A percentile compares a stretch with the other conserved stretches of the same genome.
Evolutionary conservation across 176 grass and related monocot species (phyloP).

Genomic region (Ananas comosus): DNA sequence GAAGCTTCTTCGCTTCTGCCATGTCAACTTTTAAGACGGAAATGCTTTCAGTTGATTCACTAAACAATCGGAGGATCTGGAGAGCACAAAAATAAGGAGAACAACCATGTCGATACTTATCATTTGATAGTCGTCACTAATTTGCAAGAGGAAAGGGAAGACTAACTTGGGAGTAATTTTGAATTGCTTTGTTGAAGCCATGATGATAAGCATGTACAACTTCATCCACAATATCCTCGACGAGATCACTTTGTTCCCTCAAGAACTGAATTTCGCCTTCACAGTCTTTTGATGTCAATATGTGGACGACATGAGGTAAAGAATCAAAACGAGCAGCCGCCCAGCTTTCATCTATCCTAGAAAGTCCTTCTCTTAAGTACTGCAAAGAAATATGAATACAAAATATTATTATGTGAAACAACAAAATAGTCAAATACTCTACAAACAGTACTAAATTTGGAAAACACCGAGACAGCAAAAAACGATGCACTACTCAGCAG

Average conservation of each 20-base stretch:
- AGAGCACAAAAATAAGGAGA: not conserved
- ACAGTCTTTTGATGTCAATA: constrained; percentile 76
- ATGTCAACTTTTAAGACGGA: constrained; percentile 80
- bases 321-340: constrained; percentile 85
- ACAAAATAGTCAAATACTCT: not conserved
- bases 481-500: not conserved
- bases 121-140: not conserved
- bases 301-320: constrained; percentile 91
- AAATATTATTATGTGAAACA: not conserved
- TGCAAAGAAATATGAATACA: constrained; percentile 18
- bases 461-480: not conserved
- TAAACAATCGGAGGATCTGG: constrained; percentile 86
- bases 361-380: constrained; percentile 83
- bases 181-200: constrained; percentile 96
- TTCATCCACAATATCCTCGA: constrained; percentile 90
- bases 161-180: constrained; percentile 85
- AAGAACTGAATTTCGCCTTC: constrained; percentile 96
- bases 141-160: not conserved
- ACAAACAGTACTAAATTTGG: not conserved
- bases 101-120: constrained; percentile 6
- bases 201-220: constrained; percentile 96
- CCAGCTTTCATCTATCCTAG: constrained; percentile 84
- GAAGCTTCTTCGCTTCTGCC: constrained; percentile 72
- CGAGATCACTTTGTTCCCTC: constrained; percentile 85
- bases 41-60: constrained; percentile 84